phyloP scores from a whole-genome alignment of 345 rosid species.

The Psidium friedrichsthalianum region DNA sequence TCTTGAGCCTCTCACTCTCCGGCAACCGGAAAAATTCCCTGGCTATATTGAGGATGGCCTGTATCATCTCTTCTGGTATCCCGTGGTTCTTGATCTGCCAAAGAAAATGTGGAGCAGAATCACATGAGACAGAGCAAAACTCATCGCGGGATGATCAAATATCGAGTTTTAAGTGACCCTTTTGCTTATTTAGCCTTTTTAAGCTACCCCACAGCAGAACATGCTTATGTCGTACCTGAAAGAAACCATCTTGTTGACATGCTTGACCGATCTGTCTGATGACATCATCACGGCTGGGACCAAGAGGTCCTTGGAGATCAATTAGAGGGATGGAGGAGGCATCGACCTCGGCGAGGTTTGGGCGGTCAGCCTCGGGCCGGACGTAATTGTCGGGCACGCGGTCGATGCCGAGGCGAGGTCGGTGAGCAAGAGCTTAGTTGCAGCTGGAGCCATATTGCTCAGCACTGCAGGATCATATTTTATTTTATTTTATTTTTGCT shows the following conservation, averaged over 20 bases:
- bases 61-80: too few species aligned
- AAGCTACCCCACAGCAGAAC: neutral
- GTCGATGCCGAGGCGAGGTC: conserved; percentile 28
- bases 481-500: neutral
- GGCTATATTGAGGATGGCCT: too few species aligned
- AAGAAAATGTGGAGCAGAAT: neutral
- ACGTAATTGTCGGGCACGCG: conserved; percentile 44
- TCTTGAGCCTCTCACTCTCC: too few species aligned
- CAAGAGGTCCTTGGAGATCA: conserved; percentile 41
- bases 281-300: conserved; percentile 23
- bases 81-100: conserved; percentile 58
- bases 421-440: conserved; percentile 23
- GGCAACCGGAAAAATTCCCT: too few species aligned
- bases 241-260: conserved; percentile 50
- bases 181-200: neutral
- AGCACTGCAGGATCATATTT: neutral
- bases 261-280: conserved; percentile 39
- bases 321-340: conserved; percentile 43
- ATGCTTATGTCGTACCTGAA: neutral
- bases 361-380: conserved; percentile 57
- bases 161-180: neutral
- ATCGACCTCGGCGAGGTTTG: conserved; percentile 32
- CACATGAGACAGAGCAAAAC: neutral
- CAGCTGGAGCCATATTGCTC: neutral
- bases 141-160: neutral